Conservation (phyloP, 2,329 filamentous ascomycete species). For the Neofusicoccum umdonicola region DNA sequence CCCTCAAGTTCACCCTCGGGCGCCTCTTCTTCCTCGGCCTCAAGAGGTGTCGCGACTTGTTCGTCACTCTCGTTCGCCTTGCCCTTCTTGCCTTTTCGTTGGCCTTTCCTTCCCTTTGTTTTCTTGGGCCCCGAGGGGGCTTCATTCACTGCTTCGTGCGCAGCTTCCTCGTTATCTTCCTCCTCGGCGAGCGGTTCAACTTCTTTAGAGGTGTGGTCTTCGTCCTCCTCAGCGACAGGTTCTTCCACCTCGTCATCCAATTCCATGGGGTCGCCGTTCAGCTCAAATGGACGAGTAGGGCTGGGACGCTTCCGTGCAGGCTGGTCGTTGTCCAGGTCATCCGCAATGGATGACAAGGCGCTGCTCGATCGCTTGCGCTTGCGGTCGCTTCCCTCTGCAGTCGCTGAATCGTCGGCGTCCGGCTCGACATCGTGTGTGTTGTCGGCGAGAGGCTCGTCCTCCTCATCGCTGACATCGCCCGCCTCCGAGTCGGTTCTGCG, state of each 20-base stretch:
- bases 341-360: conserved; percentile 36
- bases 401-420: conserved; percentile 1
- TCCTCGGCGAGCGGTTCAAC: conserved; percentile 22
- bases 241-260: conserved; percentile 23
- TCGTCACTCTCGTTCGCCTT: conserved; percentile 8
- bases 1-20: conserved; percentile 45
- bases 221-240: neutral
- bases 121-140: neutral
- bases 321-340: conserved; percentile 32
- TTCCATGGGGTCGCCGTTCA: conserved; percentile 32
- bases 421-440: neutral
- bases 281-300: conserved; percentile 24
- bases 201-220: conserved; percentile 23
- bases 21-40: conserved; percentile 22
- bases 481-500: neutral
- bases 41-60: conserved; percentile 25
- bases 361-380: conserved; percentile 48
- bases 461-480: conserved; percentile 13
- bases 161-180: conserved; percentile 7
- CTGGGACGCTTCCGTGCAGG: conserved; percentile 38
- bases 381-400: conserved; percentile 24
- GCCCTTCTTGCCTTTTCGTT: conserved; percentile 16
- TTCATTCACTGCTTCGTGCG: neutral
- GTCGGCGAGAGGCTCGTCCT: neutral
- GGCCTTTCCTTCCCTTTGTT: conserved; percentile 14